Base-by-base conservation (phyloP, 441 rosid genomes). In the Erodium trifolium region DNA sequence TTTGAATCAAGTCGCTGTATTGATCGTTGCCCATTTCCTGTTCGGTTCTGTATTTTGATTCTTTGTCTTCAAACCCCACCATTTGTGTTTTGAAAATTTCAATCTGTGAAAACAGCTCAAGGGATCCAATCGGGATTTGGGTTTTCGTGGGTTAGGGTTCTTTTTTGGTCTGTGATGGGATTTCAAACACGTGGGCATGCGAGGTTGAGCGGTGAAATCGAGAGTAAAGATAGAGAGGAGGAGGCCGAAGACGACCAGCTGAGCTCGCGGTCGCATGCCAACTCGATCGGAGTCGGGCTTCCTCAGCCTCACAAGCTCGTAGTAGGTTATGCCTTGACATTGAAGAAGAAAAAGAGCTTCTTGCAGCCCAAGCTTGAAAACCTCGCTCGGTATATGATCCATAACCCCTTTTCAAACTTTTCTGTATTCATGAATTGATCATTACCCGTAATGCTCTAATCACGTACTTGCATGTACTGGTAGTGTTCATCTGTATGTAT, bases 261-360 rank as follows among this genome's bases (percentile, higher is more conserved):
- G 65, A 62, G 16, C 8, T 57, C 63, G 29, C 3, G 10, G 7
- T 1, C 63, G 63, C 18, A 63, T 73, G 39, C 66, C 71, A 23
- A 41, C 67, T 49, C 79, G 55, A 70, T 74, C 45, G 53, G 2
- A 27, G 39, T 43, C 72, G 70, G 67, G 55, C 11, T 43, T 18
- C 53, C 53, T 1, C 80, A 72, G 76, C 71, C 62, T 14, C 87
- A 78, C 69, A 77, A 68, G 72, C 77, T 80, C 69, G 86, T 87
- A 65, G 93, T 90, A 12, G 98, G 98, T 17, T 88, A 92, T 71
- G 98, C 98, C 74, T 84, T 92, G 74, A 92, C 96, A 62, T 75
- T 86, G 3, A 92, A 92, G 90, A 92, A 92, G 86, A 90, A 78
- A 78, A 87, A 84, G 80, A 87, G 98, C 78, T 92, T 92, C 77